Evolutionary conservation across 2,329 filamentous ascomycete species (phyloP), one percentile per base, ranked within the genome.

Genomic region (Ascochyta rabiei): DNA sequence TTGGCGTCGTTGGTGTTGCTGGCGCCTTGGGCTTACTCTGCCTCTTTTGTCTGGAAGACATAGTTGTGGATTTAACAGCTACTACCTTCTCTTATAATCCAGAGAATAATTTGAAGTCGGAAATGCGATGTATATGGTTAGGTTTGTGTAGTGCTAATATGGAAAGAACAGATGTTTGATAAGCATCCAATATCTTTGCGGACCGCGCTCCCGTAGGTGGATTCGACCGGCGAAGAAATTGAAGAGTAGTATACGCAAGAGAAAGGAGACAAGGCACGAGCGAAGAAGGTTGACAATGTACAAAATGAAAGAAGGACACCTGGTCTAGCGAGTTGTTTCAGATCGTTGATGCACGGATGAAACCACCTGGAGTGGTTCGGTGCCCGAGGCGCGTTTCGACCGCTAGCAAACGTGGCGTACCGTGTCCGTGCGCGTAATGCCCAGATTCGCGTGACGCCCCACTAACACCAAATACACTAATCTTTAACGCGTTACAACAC

Each of bases 21-120:
- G 52, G 23, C 21, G 64, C 69, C 59, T 70, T 70, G 16, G 72
- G 71, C 58, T 74, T 75, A 44, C 67, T 70, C 28, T 60, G 65
- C n/a, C 65, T 69, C 40, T 74, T 75, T 31, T 68, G 65, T 53
- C 64, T 63, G 16, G 70, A 63, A 23, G 72, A 68, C 72, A 75
- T 75, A 45, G 6, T 51, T 53, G 2, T 31, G 28, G 33, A 18
- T 19, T 53, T 15, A 13, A 34, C 28, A 54, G 33, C 31, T 53
- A 46, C 35, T 56, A 26, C 51, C 46, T 43, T 59, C 58, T 48
- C 24, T 18, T 23, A 7, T 43, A 15, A 4, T 15, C 19, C 19
- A 18, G 34, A 1, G 23, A 2, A 26, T 31, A 28, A 30, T 13
- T 15, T 30, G 12, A 35, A 45, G 30, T 8, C 6, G 4, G 3